Percentiles rank a stretch among this genome's conserved stretches.
Conservation (phyloP, 225 moss, liverwort and hornwort genomes). For the Sphagnum tenellum region DNA sequence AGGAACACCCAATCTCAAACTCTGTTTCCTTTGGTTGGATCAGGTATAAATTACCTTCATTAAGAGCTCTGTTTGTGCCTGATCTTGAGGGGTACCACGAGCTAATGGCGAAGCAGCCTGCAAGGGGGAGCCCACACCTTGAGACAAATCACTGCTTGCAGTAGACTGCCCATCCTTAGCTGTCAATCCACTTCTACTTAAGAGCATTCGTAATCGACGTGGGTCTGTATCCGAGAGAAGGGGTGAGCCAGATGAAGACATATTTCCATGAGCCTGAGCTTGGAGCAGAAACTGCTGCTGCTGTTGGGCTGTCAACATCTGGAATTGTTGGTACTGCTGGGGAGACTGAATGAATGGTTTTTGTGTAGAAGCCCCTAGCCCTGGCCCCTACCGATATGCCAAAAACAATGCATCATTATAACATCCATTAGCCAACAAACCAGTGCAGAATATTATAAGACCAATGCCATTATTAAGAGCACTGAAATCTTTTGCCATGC, state of each 20-base stretch:
- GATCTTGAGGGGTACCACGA: conserved; percentile 68
- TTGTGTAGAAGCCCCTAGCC: conserved; percentile 55
- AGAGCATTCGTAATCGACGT: conserved; percentile 72
- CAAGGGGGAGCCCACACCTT: conserved; percentile 91
- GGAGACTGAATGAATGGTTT: conserved; percentile 67
- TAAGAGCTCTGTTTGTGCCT: conserved; percentile 55
- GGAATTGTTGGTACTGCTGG: conserved; percentile 85
- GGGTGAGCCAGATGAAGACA: conserved; percentile 71
- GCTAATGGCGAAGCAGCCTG: conserved; percentile 84
- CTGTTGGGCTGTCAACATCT: conserved; percentile 65
- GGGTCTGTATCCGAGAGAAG: conserved; percentile 81
- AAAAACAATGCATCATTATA: conserved; percentile 24
- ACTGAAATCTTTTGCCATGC: too few species aligned
- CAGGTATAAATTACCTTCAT: conserved; percentile 55
- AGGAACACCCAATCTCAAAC: too few species aligned
- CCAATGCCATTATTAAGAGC: too few species aligned
- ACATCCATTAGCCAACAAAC: too few species aligned
- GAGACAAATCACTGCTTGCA: conserved; percentile 71
- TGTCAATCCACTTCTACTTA: conserved; percentile 56
- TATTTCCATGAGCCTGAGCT: conserved; percentile 73
- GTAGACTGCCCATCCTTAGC: conserved; percentile 78
- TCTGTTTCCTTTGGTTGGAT: background rate
- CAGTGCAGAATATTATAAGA: too few species aligned
- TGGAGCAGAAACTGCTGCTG: conserved; percentile 76
- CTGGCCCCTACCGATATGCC: conserved; percentile 54